Base-by-base conservation (phyloP, 2,329 filamentous ascomycete genomes). In the Fusarium drepaniforme region DNA sequence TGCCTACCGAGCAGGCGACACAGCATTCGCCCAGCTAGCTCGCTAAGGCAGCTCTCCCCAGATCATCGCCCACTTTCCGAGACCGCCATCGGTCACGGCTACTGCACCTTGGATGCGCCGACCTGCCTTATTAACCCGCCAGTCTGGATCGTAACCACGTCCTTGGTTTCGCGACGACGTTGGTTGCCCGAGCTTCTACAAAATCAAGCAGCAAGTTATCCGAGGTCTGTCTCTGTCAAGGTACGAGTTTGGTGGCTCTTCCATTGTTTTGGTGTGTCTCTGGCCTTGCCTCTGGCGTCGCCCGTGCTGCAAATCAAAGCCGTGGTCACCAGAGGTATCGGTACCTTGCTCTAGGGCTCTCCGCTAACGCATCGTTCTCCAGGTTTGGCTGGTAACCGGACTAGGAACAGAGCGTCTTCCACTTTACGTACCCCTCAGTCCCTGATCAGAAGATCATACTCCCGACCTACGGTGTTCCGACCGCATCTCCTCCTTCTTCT, bases 11-110 rank as follows among this genome's bases (percentile, higher is more conserved):
- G 75, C 75, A 77, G 64, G 49, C 62, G 70, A 76, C 76, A 70
- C 62, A 71, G 70, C 72, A 69, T 73, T 74, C 68, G 59, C 70
- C 72, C 72, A 75, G 69, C 69, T 75, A 75, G 44, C 53, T 57
- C 67, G 68, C 74, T 78, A 77, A 60, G 37, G 51, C 67, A 74
- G 76, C 73, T 78, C 75, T 77, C 76, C 76, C 76, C 76, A 73
- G 75, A 76, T 75, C 76, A 77, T 64, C 68, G 40, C 66, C 66
- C 59, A 59, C 61, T 62, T 73, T 65, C 63, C 68, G 67, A 69
- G 66, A 77, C 67, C 70, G 61, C 64, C 69, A 58, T 64, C 65
- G 49, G 63, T 63, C 67, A 65, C 68, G 53, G 56, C 64, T 56
- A 51, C 66, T 64, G 65, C 40, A 64, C 63, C 68, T 62, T 64